These are phyloP conservation scores for Cochlearia excelsa DNA, from an alignment of 345 rosid species.

Conservation along the genomic window DNA sequence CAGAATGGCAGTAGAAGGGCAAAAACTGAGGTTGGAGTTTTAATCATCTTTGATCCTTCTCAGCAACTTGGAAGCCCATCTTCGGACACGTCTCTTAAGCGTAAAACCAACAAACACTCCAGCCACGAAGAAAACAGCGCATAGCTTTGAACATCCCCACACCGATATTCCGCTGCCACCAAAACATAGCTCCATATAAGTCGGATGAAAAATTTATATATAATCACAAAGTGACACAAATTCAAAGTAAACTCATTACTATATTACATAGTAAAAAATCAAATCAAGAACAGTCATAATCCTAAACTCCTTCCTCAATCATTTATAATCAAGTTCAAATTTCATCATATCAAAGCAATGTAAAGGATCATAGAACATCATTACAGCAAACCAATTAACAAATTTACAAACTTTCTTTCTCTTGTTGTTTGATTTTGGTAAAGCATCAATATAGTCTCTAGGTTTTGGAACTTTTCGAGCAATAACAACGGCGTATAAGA, in stretches of 20 bases:
- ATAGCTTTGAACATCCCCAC: conserved; percentile 79
- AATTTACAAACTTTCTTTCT: conserved; percentile 6
- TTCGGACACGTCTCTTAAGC: conserved; percentile 59
- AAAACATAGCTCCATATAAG: conserved; percentile 3
- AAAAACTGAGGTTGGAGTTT: conserved; percentile 22
- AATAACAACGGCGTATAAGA: background rate
- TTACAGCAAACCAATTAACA: background rate
- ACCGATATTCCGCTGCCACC: conserved; percentile 58
- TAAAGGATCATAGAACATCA: conserved; percentile 10
- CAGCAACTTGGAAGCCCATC: conserved; percentile 73
- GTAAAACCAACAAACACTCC: conserved; percentile 78
- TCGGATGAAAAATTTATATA: background rate
- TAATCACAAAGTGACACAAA: background rate
- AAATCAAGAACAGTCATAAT: background rate
- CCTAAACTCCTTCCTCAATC: background rate
- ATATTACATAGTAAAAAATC: background rate
- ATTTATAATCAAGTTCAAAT: background rate
- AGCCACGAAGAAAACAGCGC: conserved; percentile 67
- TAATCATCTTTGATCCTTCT: conserved; percentile 64
- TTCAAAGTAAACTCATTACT: background rate
- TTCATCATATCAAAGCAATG: background rate
- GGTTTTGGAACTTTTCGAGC: background rate
- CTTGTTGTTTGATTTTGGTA: background rate
- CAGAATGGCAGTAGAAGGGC: background rate
- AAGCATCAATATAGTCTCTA: background rate